A percentile compares a stretch with the other conserved stretches of the same genome.
phyloP scores from a whole-genome alignment of 768 basidiomycete genomes.

The Panaeolus cyanescens region DNA sequence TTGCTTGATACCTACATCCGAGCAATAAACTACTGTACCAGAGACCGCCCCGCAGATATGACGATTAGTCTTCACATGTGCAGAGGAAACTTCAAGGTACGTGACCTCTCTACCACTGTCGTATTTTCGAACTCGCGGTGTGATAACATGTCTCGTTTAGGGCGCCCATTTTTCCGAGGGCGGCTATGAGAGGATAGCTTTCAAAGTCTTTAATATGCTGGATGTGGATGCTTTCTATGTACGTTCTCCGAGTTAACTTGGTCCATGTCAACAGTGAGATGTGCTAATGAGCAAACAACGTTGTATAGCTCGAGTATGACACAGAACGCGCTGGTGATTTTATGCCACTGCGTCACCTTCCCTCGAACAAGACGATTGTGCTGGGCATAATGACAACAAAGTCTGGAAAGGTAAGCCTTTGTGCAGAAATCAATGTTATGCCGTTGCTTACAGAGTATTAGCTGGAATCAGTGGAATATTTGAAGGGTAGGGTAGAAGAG shows the following conservation, averaged over 20 bases:
- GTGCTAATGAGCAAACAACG: constrained; percentile 5
- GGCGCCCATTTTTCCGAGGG: constrained; percentile 63
- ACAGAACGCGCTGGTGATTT: constrained; percentile 65
- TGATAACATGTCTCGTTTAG: constrained; percentile 20
- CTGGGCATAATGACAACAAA: constrained; percentile 55
- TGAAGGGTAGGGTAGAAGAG: constrained; percentile 53
- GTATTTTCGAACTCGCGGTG: constrained; percentile 31
- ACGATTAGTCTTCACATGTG: constrained; percentile 63
- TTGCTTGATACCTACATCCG: constrained; percentile 71
- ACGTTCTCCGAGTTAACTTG: constrained; percentile 14
- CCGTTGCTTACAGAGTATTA: too few relatives aligned
- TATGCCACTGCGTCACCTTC: constrained; percentile 53
- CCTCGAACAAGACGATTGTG: constrained; percentile 46
- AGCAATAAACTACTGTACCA: constrained; percentile 59
- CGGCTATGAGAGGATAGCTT: constrained; percentile 55
- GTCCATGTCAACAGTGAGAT: neutral
- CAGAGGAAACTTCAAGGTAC: constrained; percentile 54
- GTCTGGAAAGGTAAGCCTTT: constrained; percentile 35
- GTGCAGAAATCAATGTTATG: too few relatives aligned
- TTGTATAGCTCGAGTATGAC: constrained; percentile 60
- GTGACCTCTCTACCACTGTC: neutral
- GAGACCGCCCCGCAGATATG: constrained; percentile 55
- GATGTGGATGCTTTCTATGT: constrained; percentile 60
- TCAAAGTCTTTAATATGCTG: constrained; percentile 57
- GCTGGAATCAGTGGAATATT: constrained; percentile 51